phyloP scores from a whole-genome alignment of 306 rosid genomes.

The Oxytropis ochrocephala region DNA sequence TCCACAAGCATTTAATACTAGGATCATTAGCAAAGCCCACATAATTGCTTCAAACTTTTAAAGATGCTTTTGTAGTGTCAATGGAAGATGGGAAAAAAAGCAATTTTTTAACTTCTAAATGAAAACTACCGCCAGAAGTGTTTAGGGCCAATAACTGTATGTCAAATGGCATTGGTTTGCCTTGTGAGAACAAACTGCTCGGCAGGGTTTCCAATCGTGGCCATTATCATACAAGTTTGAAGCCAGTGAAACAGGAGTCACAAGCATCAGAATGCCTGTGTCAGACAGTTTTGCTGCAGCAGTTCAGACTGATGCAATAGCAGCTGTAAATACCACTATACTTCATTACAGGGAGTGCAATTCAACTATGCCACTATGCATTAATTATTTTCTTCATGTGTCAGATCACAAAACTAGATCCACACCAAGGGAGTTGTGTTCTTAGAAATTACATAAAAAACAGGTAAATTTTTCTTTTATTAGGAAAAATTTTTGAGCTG shows the following conservation, averaged over 20 bases:
- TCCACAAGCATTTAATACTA: constrained; percentile 1
- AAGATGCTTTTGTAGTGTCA: not conserved
- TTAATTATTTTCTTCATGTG: not conserved
- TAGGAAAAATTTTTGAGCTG: not conserved
- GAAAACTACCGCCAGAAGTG: not conserved
- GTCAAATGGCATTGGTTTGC: not conserved
- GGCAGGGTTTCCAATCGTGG: not conserved
- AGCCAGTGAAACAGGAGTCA: not conserved
- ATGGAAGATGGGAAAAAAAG: not conserved
- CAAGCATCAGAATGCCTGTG: not conserved
- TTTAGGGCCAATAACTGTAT: not conserved
- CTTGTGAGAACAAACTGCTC: not conserved
- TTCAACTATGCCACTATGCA: not conserved
- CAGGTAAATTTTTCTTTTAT: not conserved
- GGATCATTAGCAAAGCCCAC: not conserved
- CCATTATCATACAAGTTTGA: not conserved
- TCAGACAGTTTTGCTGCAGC: not conserved
- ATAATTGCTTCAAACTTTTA: not conserved
- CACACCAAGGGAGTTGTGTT: not conserved
- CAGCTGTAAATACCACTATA: not conserved
- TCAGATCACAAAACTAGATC: not conserved
- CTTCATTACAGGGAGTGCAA: not conserved
- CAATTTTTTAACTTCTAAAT: not conserved
- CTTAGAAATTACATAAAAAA: not conserved
- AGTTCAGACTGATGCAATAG: not conserved